Evolutionary conservation across 306 rosid genomes (phyloP).

Genomic region (Medicago lupulina): DNA sequence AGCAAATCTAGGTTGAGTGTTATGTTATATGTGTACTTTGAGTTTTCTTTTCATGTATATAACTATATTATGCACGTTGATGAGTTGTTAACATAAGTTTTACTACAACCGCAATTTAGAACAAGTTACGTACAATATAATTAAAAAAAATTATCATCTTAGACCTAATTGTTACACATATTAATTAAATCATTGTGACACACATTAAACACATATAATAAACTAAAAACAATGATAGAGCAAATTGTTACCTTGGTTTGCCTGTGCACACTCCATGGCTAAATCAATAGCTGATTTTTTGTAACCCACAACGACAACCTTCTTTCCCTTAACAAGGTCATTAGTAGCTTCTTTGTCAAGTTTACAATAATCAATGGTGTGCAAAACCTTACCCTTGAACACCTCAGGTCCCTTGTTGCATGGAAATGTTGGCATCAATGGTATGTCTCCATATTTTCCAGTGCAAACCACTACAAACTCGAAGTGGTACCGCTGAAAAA

Average conservation of each 20-base stretch:
- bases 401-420: slow-evolving; percentile 57
- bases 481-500: slow-evolving; percentile 55
- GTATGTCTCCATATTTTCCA: slow-evolving; percentile 70
- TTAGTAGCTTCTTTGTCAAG: slow-evolving; percentile 59
- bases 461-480: slow-evolving; percentile 67
- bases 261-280: slow-evolving; percentile 67
- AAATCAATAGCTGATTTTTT: slow-evolving; percentile 77
- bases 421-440: slow-evolving; percentile 56
- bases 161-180: no score
- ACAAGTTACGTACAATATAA: no score
- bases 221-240: neutral
- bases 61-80: no score
- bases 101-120: no score
- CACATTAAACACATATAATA: no score
- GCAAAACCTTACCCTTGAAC: slow-evolving; percentile 65
- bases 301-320: slow-evolving; percentile 68
- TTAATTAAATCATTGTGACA: no score
- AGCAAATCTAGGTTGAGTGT: no score
- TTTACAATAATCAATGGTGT: slow-evolving; percentile 68
- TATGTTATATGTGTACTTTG: no score
- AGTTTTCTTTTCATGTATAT: no score
- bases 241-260: slow-evolving; percentile 61
- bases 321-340: slow-evolving; percentile 59
- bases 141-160: no score
- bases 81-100: no score